Conservation (phyloP, 208 protist genomes). For the Crithidia fasciculata region DNA sequence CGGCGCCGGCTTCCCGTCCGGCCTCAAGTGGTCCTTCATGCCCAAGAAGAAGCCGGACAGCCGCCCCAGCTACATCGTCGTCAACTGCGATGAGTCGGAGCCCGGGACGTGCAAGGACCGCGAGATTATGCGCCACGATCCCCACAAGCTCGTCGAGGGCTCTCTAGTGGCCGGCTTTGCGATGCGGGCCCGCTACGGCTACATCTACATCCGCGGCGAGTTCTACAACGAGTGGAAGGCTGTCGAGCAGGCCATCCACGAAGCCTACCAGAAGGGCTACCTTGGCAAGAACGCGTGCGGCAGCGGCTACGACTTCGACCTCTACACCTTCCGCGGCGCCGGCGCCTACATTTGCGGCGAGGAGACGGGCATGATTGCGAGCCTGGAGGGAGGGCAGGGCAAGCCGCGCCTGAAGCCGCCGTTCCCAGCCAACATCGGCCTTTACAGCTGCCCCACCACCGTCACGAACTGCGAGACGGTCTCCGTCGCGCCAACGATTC, state of each 20-base stretch:
- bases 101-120: slow-evolving; percentile 99
- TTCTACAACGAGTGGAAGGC: slow-evolving; percentile 97
- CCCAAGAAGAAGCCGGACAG: slow-evolving; percentile 93
- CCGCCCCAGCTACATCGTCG: slow-evolving; percentile 97
- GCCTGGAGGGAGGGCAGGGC: slow-evolving; percentile 96
- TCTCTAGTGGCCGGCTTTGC: slow-evolving; percentile 97
- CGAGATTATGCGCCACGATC: slow-evolving; percentile 99
- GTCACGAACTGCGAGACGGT: slow-evolving; percentile 99
- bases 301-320: slow-evolving; percentile 98
- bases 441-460: slow-evolving; percentile 99
- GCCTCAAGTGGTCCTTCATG: slow-evolving; percentile 99
- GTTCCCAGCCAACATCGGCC: slow-evolving; percentile 98
- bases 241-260: slow-evolving; percentile 95
- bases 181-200: slow-evolving; percentile 97
- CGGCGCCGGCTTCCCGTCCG: slow-evolving; percentile 98
- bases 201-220: slow-evolving; percentile 99
- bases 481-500: slow-evolving; percentile 96
- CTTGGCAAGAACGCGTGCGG: slow-evolving; percentile 98
- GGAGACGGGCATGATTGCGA: slow-evolving; percentile 98
- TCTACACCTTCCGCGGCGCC: slow-evolving; percentile 97
- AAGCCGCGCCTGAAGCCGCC: slow-evolving; percentile 99
- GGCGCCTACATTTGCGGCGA: slow-evolving; percentile 99
- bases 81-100: slow-evolving; percentile 99
- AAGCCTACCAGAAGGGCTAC: slow-evolving; percentile 96
- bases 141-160: slow-evolving; percentile 99